Evolutionary conservation across 2,329 filamentous ascomycete genomes (phyloP), one percentile per base, ranked within the genome.

Genomic region (Sclerotinia nivalis): DNA sequence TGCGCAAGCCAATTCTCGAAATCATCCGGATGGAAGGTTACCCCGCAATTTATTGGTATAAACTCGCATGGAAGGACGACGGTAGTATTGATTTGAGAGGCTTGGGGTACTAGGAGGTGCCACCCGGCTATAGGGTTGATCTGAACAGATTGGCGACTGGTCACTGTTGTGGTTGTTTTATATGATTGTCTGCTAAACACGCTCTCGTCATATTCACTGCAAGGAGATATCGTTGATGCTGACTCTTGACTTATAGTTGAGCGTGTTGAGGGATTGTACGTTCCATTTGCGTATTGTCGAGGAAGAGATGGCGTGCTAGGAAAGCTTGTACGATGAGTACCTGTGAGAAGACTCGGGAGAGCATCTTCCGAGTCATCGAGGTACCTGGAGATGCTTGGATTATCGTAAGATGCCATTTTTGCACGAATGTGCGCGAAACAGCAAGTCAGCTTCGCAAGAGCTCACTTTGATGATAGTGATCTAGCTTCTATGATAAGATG

Each of bases 1-100:
- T 89, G 86, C 0, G 78, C 69, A 20, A 85, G 81, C 86, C 86
- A 88, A 2, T 22, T 66, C 0, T 79, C 73, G 31, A 76, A 74
- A 0, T 85, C 77, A 13, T 82, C 75, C 3, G 80, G 72, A 8
- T 70, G 49, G 71, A 86, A 87, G 0, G 45, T 71, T 8, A 69
- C 37, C 0, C 71, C 4, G 72, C 86, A 88, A 4, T 59, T 31
- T 1, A 67, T 58, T 31, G 73, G 71, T 28, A 68, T 47, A 37
- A 75, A 75, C n/a, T 76, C 73, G 71, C 77, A 78, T 22, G 73
- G 72, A 10, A 77, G 71, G 20, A 71, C 65, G 50, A 75, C 72
- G 6, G 52, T 50, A 25, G 70, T 71, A n/a, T 67, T 49, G 54
- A 37, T 49, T 22, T 37, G 31, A 34, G 20, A 15, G 18, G 45